Evolutionary conservation across 768 basidiomycete species (phyloP).

Genomic region (Lactarius evosmus): DNA sequence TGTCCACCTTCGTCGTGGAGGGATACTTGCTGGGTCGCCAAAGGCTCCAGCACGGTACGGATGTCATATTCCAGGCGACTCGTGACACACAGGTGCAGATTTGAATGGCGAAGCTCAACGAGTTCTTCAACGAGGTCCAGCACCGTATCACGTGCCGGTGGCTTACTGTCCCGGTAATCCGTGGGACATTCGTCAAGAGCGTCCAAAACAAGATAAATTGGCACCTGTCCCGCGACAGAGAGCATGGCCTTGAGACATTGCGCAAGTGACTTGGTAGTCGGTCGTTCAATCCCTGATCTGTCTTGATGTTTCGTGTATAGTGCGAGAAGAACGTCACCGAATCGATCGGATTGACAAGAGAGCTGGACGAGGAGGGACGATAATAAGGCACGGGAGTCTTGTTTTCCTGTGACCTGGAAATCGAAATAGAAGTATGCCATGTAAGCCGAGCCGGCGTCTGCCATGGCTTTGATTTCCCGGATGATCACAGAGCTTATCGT

Average conservation of each 20-base stretch:
- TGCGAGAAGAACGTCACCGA: neutral
- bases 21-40: neutral
- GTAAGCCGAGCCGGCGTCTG: neutral
- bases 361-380: neutral
- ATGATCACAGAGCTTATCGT: neutral
- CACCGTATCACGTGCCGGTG: neutral
- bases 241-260: neutral
- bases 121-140: neutral
- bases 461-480: neutral
- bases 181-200: neutral
- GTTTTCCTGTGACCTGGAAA: neutral
- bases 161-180: neutral
- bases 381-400: neutral
- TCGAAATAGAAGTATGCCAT: neutral
- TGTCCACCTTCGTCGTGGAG: neutral
- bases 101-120: neutral
- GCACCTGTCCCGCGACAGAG: neutral
- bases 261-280: neutral
- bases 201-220: neutral
- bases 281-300: neutral
- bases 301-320: neutral
- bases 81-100: neutral
- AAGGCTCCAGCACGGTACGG: neutral
- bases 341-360: neutral
- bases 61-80: neutral